Evolutionary conservation across 1,284 basidiomycete species (phyloP).

Genomic region (Ganoderma sp.): DNA sequence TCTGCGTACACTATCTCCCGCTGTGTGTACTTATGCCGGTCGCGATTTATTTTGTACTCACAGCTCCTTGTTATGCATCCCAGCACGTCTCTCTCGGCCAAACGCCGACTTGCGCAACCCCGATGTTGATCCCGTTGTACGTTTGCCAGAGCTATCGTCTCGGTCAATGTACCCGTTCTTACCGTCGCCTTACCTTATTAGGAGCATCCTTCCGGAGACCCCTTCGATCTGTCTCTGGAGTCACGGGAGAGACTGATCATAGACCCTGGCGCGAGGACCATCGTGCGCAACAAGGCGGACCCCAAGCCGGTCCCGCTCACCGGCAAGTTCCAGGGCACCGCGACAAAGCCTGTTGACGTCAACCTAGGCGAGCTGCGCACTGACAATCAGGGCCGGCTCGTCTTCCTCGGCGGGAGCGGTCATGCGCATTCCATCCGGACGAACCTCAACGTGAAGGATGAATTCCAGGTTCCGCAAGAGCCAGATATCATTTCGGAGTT

Average conservation of each 20-base stretch:
- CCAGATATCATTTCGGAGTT: constrained; percentile 34
- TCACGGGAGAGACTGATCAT: too few relatives aligned
- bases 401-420: constrained; percentile 35
- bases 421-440: constrained; percentile 26
- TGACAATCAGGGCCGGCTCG: constrained; percentile 33
- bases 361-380: constrained; percentile 33
- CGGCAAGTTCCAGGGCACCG: too few relatives aligned
- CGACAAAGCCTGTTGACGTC: constrained; percentile 12
- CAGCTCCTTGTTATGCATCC: neutral
- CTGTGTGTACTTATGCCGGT: too few relatives aligned
- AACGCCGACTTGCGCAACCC: neutral
- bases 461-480: constrained; percentile 7
- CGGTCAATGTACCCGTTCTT: neutral
- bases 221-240: neutral
- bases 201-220: too few relatives aligned
- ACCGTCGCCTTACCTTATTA: neutral
- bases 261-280: too few relatives aligned
- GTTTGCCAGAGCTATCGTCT: neutral
- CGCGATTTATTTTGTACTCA: neutral
- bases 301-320: too few relatives aligned
- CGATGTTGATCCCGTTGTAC: constrained; percentile 1
- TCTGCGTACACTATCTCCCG: constrained; percentile 16
- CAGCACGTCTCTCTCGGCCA: neutral
- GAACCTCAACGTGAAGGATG: neutral
- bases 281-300: too few relatives aligned